A percentile compares a stretch with the other conserved stretches of the same genome.
phyloP scores from a whole-genome alignment of 306 rosid species.

The Neltuma alba region DNA sequence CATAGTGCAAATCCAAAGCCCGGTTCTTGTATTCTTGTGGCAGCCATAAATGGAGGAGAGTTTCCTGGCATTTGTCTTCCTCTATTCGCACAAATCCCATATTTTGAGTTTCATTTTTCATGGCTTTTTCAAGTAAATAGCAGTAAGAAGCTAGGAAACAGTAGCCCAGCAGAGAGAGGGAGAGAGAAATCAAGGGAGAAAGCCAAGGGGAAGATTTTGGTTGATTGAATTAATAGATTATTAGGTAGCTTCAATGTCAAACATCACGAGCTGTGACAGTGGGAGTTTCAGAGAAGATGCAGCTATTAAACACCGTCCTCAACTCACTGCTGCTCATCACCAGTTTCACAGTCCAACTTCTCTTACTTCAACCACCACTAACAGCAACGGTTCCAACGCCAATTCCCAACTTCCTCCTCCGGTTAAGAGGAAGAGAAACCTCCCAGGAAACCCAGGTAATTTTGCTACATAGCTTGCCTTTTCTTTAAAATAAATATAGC shows the following conservation, averaged over 20 bases:
- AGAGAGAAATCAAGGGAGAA: conserved; percentile 6
- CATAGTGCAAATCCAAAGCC: conserved; percentile 42
- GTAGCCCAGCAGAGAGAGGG: too few species aligned
- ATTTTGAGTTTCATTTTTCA: conserved; percentile 15
- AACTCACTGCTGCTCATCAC: conserved; percentile 28
- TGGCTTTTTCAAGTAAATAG: not conserved
- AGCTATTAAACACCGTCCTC: conserved; percentile 35
- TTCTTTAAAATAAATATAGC: not conserved
- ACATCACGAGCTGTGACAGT: conserved; percentile 67
- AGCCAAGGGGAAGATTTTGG: conserved; percentile 27
- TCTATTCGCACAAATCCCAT: conserved; percentile 48
- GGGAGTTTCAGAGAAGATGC: conserved; percentile 57
- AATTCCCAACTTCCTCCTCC: conserved; percentile 42
- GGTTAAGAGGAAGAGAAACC: conserved; percentile 67
- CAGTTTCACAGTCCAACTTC: conserved; percentile 55
- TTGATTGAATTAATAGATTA: conserved; percentile 2
- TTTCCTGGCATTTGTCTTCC: conserved; percentile 65
- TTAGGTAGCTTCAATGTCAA: conserved; percentile 57
- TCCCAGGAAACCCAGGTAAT: conserved; percentile 85
- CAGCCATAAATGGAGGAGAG: conserved; percentile 60
- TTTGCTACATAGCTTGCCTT: too few species aligned
- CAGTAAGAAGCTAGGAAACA: not conserved
- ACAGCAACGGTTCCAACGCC: conserved; percentile 46
- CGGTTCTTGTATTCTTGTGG: conserved; percentile 47
- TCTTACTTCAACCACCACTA: conserved; percentile 50